These are phyloP conservation scores for Botryotinia calthae DNA, from an alignment of 2,329 filamentous ascomycete genomes.

Conservation along the genomic window DNA sequence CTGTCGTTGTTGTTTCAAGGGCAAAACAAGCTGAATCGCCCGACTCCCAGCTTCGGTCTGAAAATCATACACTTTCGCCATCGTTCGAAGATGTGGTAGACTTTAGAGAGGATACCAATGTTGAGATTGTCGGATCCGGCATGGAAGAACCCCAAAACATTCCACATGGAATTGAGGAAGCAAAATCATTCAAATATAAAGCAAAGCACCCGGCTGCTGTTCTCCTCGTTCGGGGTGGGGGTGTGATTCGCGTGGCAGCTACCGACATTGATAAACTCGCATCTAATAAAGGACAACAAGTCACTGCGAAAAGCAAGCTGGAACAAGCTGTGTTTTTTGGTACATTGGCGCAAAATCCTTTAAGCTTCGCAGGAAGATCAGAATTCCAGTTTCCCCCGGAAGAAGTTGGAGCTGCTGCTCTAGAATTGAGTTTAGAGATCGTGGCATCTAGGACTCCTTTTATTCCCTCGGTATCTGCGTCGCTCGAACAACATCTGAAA, in stretches of 20 bases:
- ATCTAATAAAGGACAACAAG: slow-evolving; percentile 55
- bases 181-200: slow-evolving; percentile 51
- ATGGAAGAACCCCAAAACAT: slow-evolving; percentile 55
- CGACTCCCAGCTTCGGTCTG: slow-evolving; percentile 70
- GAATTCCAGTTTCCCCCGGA: slow-evolving; percentile 64
- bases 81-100: slow-evolving; percentile 86
- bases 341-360: slow-evolving; percentile 74
- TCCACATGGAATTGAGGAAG: slow-evolving; percentile 45
- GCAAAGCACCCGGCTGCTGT: slow-evolving; percentile 62
- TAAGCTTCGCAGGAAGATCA: slow-evolving; percentile 73
- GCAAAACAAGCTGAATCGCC: slow-evolving; percentile 65
- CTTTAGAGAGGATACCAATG: slow-evolving; percentile 63
- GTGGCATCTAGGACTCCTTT: slow-evolving; percentile 73
- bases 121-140: slow-evolving; percentile 63
- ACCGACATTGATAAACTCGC: slow-evolving; percentile 59
- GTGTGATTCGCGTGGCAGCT: slow-evolving; percentile 58
- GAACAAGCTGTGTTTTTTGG: slow-evolving; percentile 96
- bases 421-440: slow-evolving; percentile 78
- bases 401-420: slow-evolving; percentile 73
- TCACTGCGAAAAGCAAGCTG: slow-evolving; percentile 84
- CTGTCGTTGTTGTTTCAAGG: slow-evolving; percentile 75
- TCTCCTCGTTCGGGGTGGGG: slow-evolving; percentile 61
- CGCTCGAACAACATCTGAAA: slow-evolving; percentile 77
- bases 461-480: slow-evolving; percentile 69
- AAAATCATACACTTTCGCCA: slow-evolving; percentile 60